Conservation (phyloP, 441 rosid species). For the Pelargonium australe region DNA sequence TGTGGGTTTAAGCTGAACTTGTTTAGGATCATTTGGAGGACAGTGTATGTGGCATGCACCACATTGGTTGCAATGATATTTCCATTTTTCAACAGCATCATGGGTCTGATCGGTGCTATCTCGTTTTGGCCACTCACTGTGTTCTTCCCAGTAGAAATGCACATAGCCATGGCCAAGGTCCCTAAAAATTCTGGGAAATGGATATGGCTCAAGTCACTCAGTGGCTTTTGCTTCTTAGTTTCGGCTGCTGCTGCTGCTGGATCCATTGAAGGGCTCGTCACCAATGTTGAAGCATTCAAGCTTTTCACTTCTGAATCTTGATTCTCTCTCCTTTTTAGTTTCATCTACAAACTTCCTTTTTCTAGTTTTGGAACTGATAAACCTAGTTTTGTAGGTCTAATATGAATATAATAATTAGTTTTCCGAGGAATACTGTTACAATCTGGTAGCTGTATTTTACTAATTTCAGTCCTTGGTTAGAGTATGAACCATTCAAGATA, state of each 20-base stretch:
- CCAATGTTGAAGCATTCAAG: conserved; percentile 28
- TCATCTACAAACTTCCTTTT: neutral
- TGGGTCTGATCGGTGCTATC: neutral
- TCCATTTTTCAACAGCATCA: neutral
- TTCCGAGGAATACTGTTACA: too few species aligned
- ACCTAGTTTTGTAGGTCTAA: too few species aligned
- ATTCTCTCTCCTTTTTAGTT: neutral
- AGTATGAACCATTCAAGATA: neutral
- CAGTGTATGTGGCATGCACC: neutral
- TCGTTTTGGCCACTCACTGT: conserved; percentile 47
- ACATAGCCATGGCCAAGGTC: conserved; percentile 33
- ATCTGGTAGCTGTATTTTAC: too few species aligned
- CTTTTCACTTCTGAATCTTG: conserved; percentile 35
- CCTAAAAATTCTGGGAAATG: conserved; percentile 29
- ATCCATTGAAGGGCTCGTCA: conserved; percentile 37
- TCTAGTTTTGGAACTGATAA: neutral
- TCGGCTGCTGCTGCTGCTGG: conserved; percentile 37
- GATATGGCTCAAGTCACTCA: conserved; percentile 34
- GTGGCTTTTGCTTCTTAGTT: conserved; percentile 34
- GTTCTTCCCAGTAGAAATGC: conserved; percentile 51
- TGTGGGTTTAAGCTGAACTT: neutral
- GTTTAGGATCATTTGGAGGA: conserved; percentile 1
- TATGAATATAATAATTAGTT: too few species aligned
- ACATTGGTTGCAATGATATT: neutral
- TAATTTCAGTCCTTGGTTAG: too few species aligned